phyloP scores from a whole-genome alignment of 1,139 yeast species.

The Zygoascus meyerae region DNA sequence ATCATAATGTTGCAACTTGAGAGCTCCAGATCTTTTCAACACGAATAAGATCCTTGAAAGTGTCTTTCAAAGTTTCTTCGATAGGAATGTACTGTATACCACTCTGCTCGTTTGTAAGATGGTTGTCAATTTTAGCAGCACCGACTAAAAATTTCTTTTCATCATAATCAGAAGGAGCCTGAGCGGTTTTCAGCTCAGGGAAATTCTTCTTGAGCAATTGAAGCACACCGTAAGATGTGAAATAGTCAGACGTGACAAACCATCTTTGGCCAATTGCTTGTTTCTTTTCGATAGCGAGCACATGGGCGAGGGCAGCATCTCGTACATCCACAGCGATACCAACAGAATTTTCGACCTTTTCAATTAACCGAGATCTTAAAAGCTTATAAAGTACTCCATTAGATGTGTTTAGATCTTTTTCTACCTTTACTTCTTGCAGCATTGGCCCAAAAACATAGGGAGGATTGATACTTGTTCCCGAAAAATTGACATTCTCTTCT shows the following conservation, averaged over 20 bases:
- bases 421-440: slow-evolving; percentile 26
- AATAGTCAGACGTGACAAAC: slow-evolving; percentile 37
- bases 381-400: slow-evolving; percentile 22
- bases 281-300: slow-evolving; percentile 37
- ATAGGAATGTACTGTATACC: slow-evolving; percentile 18
- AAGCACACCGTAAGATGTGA: slow-evolving; percentile 32
- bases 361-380: slow-evolving; percentile 18
- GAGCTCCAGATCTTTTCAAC: slow-evolving; percentile 10
- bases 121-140: slow-evolving; percentile 17
- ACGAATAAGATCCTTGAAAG: slow-evolving; percentile 13
- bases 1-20: too few relatives aligned
- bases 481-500: slow-evolving; percentile 36
- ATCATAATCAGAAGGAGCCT: neutral
- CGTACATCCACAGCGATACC: slow-evolving; percentile 43
- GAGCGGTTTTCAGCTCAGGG: slow-evolving; percentile 25
- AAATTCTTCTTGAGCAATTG: slow-evolving; percentile 38
- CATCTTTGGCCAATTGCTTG: slow-evolving; percentile 39
- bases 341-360: slow-evolving; percentile 8
- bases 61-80: slow-evolving; percentile 16
- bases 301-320: slow-evolving; percentile 49
- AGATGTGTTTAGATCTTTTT: slow-evolving; percentile 31
- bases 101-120: slow-evolving; percentile 17
- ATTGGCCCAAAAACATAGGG: slow-evolving; percentile 48
- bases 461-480: slow-evolving; percentile 43
- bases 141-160: too few relatives aligned